These are phyloP conservation scores for Fraxinus latifolia DNA, from an alignment of 305 asterid genomes.

Conservation along the genomic window DNA sequence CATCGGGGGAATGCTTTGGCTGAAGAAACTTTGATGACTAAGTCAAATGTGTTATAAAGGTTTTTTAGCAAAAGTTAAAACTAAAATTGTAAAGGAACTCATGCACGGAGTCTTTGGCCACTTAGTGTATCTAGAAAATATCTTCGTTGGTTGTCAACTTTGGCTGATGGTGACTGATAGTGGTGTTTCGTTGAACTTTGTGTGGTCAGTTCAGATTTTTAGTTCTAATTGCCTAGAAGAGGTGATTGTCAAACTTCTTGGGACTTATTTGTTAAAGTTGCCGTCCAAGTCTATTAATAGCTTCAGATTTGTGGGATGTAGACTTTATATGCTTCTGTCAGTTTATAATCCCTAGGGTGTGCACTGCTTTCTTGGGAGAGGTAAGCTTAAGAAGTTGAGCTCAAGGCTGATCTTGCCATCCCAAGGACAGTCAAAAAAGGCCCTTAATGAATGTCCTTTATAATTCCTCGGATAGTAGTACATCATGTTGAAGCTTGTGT, in stretches of 20 bases:
- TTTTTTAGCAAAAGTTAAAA: neutral
- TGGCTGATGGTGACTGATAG: neutral
- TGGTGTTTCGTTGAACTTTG: neutral
- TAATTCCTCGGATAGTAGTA: neutral
- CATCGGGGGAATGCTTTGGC: neutral
- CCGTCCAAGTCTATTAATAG: neutral
- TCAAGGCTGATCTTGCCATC: slow-evolving; percentile 1
- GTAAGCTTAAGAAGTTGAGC: neutral
- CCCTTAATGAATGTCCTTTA: neutral
- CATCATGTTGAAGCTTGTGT: neutral
- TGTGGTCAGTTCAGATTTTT: neutral
- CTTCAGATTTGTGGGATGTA: neutral
- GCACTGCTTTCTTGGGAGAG: neutral
- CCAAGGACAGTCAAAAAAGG: neutral
- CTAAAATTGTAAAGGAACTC: neutral
- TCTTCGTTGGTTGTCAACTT: neutral
- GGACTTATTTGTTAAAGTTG: neutral
- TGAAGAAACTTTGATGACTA: neutral
- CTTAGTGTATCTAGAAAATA: neutral
- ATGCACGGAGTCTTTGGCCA: neutral
- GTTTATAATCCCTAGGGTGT: neutral
- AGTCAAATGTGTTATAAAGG: neutral
- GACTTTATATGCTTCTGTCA: neutral
- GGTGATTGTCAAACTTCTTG: neutral
- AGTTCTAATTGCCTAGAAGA: neutral